Percentiles rank a stretch among this genome's conserved stretches.
Conservation (phyloP, 305 asterid genomes). For the Striga hermonthica region DNA sequence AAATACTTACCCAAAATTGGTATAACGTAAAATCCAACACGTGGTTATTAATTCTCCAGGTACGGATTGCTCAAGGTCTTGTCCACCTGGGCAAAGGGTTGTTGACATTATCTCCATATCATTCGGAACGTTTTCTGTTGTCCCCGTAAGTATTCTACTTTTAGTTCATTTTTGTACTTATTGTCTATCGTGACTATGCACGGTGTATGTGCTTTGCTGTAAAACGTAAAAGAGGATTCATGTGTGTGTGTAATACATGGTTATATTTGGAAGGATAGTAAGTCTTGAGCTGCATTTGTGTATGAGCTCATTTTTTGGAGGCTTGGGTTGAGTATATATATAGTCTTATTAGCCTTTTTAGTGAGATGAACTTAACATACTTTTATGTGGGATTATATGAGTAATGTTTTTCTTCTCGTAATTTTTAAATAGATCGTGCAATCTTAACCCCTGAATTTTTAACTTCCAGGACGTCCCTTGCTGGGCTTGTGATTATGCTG, state of each 20-base stretch:
- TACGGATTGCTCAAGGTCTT: slow-evolving; percentile 94
- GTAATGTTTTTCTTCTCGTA: no score
- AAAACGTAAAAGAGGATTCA: no score
- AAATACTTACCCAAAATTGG: background rate
- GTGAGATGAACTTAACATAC: no score
- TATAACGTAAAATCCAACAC: slow-evolving; percentile 13
- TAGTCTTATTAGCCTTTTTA: no score
- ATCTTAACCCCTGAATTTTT: slow-evolving; percentile 6
- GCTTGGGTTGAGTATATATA: no score
- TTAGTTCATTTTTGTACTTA: background rate
- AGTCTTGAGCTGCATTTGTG: no score
- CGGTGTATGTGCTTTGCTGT: no score
- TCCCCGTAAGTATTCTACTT: slow-evolving; percentile 70
- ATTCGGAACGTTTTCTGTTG: slow-evolving; percentile 72
- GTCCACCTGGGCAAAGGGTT: slow-evolving; percentile 92
- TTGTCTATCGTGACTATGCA: background rate
- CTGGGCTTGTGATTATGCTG: slow-evolving; percentile 72
- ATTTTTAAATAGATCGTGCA: no score
- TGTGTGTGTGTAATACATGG: no score
- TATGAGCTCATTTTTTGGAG: no score
- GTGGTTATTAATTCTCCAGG: slow-evolving; percentile 48
- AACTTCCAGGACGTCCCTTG: slow-evolving; percentile 63
- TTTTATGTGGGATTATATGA: no score
- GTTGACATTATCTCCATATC: slow-evolving; percentile 87
- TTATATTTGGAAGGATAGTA: no score